Evolutionary conservation across 2,329 filamentous ascomycete genomes (phyloP), one percentile per base, ranked within the genome.

Genomic region (Colletotrichum abscissum): DNA sequence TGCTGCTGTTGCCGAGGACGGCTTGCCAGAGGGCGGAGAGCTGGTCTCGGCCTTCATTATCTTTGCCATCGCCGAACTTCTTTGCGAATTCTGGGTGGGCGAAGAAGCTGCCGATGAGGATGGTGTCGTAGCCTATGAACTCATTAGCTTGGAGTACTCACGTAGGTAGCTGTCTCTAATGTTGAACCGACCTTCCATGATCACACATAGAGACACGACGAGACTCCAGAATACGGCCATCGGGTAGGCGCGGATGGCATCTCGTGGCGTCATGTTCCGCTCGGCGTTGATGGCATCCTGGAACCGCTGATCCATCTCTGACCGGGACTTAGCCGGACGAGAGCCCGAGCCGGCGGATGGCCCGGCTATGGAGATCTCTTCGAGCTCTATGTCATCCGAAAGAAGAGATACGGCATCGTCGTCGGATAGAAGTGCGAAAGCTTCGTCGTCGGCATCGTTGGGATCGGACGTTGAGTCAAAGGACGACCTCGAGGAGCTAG

Each of bases 1-100:
- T 77, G 0, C 82, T 80, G 12, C 80, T 84, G 54, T 84, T 85
- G 22, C 79, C 79, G 1, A 88, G 78, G 0, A 80, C 84, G 1
- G 84, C 81, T 75, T 87, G 85, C 86, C 86, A 88, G 5, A 81
- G 75, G 0, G 84, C 82, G 1, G 82, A 79, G 46, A 88, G 79
- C 73, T 86, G 77, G 58, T 77, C 75, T 26, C 75, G 70, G 14
- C 76, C 76, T 30, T 72, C 14, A 4, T 56, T 60, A 42, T 77
- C 78, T 19, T 78, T 62, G 26, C 73, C 76, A 60, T 77, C 74
- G 24, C 78, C 78, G 33, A 78, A 81, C 42, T 76, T 78, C 35
- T 76, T 74, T 6, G 74, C 63, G 67, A 81, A 82, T n/a, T 77
- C 66, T 11, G 79, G 79, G 65, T 79, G 79, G 11, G 76, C 77